These are phyloP conservation scores for Centella asiatica DNA, from an alignment of 129 eudicot genomes.

Conservation along the genomic window DNA sequence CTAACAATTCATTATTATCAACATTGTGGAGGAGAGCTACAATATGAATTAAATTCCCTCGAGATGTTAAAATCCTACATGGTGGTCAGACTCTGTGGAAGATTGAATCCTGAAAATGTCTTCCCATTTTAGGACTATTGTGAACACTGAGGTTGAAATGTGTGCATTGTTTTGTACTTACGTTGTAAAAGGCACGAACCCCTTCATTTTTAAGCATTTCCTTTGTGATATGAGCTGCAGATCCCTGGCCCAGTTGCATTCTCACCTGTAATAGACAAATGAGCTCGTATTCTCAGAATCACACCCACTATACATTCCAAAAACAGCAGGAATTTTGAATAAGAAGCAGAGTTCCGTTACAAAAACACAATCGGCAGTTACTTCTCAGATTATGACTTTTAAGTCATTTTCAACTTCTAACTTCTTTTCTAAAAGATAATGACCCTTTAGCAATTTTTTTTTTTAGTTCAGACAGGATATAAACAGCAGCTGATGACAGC, in stretches of 20 bases:
- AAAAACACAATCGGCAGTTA: too few relatives aligned
- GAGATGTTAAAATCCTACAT: too few relatives aligned
- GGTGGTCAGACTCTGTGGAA: background rate
- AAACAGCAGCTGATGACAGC: background rate
- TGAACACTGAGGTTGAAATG: too few relatives aligned
- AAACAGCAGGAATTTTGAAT: background rate
- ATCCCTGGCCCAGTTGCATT: slow-evolving; percentile 95
- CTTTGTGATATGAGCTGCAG: slow-evolving; percentile 64
- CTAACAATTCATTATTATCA: too few relatives aligned
- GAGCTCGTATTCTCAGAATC: background rate
- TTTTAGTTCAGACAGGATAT: too few relatives aligned
- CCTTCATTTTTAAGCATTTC: slow-evolving; percentile 91
- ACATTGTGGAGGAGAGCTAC: too few relatives aligned
- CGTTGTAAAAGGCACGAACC: slow-evolving; percentile 89
- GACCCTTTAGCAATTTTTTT: too few relatives aligned
- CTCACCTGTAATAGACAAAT: slow-evolving; percentile 52
- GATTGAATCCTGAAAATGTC: background rate
- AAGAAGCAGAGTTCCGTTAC: background rate
- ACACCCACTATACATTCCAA: background rate
- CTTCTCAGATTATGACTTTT: too few relatives aligned
- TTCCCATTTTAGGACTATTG: background rate
- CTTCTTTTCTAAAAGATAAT: too few relatives aligned
- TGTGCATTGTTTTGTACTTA: slow-evolving; percentile 6
- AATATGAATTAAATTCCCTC: too few relatives aligned
- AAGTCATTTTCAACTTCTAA: too few relatives aligned